Evolutionary conservation across 768 basidiomycete species (phyloP), one percentile per base, ranked within the genome.

Genomic region (Russula sp.): DNA sequence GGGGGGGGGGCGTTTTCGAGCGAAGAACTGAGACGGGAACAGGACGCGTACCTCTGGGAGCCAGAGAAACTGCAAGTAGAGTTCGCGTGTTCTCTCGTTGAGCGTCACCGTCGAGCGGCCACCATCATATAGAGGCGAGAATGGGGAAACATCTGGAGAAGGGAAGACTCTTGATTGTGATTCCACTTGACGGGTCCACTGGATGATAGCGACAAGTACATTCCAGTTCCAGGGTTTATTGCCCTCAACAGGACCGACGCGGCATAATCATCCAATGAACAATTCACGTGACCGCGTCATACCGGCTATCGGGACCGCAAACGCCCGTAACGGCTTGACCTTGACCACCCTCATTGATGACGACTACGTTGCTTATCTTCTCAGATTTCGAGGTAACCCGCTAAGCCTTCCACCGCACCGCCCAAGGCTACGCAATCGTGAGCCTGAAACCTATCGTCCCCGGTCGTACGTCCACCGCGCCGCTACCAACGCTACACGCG

Each of bases 361-460:
- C 53, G 57, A 18, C 42, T 10, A n/a, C 56, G 3, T 49, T 60
- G 0, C 52, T 90, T 30, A 73, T 92, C 57, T 92, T 92, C 76
- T 89, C 90, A 10, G 85, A 87, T 1, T 84, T 92, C 59, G 90
- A 92, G 67, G 90, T 92, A 11, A 84, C 88, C 6, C 80, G 81
- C 48, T 90, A 92, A 72, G 84, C 79, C 0, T 92, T 95, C 75
- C 87, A 89, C 71, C 81, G 84, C 28, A 81, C 84, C 4, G 69
- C 83, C 1, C 79, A 89, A 14, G 84, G 89, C 0, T 90, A 83
- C 74, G 96, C 91, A 1, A 88, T 97, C 66, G 95, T 98, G 52
- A 98, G 98, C 73, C 84, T 97, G 65, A 97, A 94, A 70, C 96
- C 95, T 1, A 87, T 97, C 68, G 85, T 95, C 10, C 93, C 94